Conservation (phyloP, 345 rosid genomes). For the Hirschfeldia incana region DNA sequence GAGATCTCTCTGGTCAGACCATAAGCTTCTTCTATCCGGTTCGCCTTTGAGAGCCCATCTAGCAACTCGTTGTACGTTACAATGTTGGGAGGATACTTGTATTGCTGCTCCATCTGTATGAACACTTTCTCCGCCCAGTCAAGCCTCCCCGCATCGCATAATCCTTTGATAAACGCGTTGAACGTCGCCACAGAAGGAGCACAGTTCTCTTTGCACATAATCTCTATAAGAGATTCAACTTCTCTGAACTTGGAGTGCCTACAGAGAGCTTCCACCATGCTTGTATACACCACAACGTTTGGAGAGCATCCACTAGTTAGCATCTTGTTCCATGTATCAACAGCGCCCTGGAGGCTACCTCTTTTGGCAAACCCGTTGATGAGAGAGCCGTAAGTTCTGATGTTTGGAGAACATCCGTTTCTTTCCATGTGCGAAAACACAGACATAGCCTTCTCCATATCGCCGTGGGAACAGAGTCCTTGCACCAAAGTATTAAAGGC, state of each 20-base stretch:
- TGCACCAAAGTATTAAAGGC: slow-evolving; percentile 64
- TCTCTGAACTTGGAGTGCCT: slow-evolving; percentile 57
- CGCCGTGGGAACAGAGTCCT: slow-evolving; percentile 63
- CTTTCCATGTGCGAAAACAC: slow-evolving; percentile 61
- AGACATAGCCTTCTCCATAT: slow-evolving; percentile 54
- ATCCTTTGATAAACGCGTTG: slow-evolving; percentile 60
- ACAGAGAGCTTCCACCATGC: slow-evolving; percentile 82
- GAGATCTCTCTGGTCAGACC: slow-evolving; percentile 54
- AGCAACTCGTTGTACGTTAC: slow-evolving; percentile 70
- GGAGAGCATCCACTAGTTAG: slow-evolving; percentile 61
- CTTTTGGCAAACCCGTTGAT: slow-evolving; percentile 74
- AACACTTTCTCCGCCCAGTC: slow-evolving; percentile 64
- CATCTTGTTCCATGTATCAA: slow-evolving; percentile 85
- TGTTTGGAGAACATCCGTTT: slow-evolving; percentile 50
- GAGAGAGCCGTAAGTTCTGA: slow-evolving; percentile 65
- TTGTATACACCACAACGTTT: slow-evolving; percentile 75
- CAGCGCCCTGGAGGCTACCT: slow-evolving; percentile 60
- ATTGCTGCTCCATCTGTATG: slow-evolving; percentile 51
- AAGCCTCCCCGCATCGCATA: slow-evolving; percentile 61
- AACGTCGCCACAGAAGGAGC: slow-evolving; percentile 66
- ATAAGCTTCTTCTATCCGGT: slow-evolving; percentile 49
- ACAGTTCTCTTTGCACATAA: slow-evolving; percentile 58
- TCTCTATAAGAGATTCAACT: slow-evolving; percentile 63
- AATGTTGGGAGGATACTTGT: slow-evolving; percentile 58
- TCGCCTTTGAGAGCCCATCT: slow-evolving; percentile 56